Base-by-base conservation (phyloP, 2,329 filamentous ascomycete species). In the Exophiala sp. region DNA sequence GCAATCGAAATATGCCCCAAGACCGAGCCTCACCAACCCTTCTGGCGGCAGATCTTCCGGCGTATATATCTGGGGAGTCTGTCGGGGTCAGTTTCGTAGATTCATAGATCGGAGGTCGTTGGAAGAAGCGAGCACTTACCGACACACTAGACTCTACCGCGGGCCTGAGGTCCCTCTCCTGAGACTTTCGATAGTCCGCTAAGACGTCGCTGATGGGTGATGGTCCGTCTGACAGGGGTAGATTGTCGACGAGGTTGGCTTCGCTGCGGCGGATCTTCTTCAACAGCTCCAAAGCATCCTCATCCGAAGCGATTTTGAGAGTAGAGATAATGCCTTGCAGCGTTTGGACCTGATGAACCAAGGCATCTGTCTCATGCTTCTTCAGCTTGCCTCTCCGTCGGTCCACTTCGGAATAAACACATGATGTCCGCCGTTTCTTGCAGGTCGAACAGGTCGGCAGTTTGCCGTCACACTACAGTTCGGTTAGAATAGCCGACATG, bases 371-470 rank as follows among this genome's bases (percentile, higher is more conserved):
- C 39, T 52, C 43, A 22, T 47, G 27, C 19, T 41, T 38, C 40
- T 42, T 52, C 13, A 47, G 24, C 34, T 48, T 48, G 18, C 44
- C 44, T 48, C 44, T 43, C 34, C 49, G 49, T 16, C 49, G 43
- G 29, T 52, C 49, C 7, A 52, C 32, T 9, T 30, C 39, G 3
- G 43, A 43, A 32, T 52, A 52, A 14, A 16, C 24, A 22, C 49
- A 52, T 8, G 18, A 18, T 19, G 39, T 52, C 23, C 40, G 29
- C 19, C 40, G 38, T 10, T 30, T 35, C n/a, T 35, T 19, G 24
- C 49, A 52, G 24, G 49, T 43, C 11, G 43, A 47, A 18, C 49
- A 52, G 10, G 21, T 32, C 24, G 49, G 49, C 14, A 37, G 43
- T 38, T 43, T 38, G 40, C 39, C 45, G 30, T 52, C 39, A 29